phyloP scores from a whole-genome alignment of 1,284 basidiomycete genomes.

The Cutaneotrichosporon mucoides region DNA sequence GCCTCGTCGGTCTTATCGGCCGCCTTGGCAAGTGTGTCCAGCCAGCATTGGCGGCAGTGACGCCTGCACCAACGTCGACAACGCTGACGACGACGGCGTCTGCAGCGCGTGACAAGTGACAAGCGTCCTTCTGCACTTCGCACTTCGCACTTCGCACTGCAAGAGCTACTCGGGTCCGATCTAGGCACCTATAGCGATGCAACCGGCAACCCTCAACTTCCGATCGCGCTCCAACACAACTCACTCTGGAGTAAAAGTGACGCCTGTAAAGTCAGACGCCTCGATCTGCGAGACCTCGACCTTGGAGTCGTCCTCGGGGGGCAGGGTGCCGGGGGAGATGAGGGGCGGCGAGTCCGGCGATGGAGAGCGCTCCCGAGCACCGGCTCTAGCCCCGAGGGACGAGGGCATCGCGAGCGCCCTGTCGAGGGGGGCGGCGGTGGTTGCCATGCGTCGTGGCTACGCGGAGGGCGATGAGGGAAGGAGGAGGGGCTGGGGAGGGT shows the following conservation, averaged over 20 bases:
- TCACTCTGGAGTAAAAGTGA: conserved; percentile 47
- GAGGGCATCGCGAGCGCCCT: neutral
- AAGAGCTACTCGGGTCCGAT: no score
- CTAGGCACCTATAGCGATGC: no score
- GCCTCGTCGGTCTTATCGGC: no score
- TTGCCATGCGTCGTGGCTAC: neutral
- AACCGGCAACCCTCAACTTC: no score
- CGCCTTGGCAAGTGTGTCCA: no score
- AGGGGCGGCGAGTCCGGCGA: conserved; percentile 14
- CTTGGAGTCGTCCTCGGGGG: conserved; percentile 9
- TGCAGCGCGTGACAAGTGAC: no score
- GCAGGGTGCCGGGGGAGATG: conserved; percentile 15
- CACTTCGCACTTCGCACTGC: no score
- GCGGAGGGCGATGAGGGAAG: neutral
- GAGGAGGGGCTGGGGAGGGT: neutral
- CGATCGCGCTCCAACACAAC: conserved; percentile 9
- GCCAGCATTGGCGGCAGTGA: no score
- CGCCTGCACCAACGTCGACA: no score
- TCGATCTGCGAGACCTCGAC: conserved; percentile 48
- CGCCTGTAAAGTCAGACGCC: conserved; percentile 44
- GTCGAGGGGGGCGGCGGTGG: conserved; percentile 1
- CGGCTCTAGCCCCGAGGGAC: neutral
- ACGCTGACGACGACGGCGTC: no score
- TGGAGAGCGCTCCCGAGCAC: conserved; percentile 2
- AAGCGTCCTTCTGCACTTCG: no score